Evolutionary conservation across 2,329 filamentous ascomycete genomes (phyloP), one percentile per base, ranked within the genome.

Genomic region (Magnaporthiopsis incrustans): DNA sequence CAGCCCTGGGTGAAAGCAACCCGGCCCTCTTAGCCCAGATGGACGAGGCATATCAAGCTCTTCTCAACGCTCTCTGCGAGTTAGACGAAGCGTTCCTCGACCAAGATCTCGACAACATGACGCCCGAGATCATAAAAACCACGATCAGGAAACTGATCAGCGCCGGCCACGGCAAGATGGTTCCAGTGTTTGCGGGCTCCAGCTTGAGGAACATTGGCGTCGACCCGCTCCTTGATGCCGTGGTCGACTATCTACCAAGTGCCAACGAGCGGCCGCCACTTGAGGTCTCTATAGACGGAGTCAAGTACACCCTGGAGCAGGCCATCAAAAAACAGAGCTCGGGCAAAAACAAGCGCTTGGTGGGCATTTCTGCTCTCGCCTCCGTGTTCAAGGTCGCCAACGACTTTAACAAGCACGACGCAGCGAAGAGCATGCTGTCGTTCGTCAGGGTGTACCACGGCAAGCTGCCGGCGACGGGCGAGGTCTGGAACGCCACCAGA

Each of bases 361-460:
- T 32, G 10, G 72, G 71, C 2, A 67, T 77, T 60, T 76, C 79
- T 11, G 78, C 82, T 7, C 77, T 86, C 3, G 83, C 86, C 32
- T 90, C 89, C 22, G 85, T 98, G 1, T 99, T 98, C 83, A 99
- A 99, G 76, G 95, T 98, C 7, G 92, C 95, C 67, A 89, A 94
- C 68, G 94, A 98, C 71, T 80, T 90, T 11, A 89, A 89, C n/a
- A 65, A 69, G 38, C 68, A 68, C 33, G 38, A 68, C 18, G 67
- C 66, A 53, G 60, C 64, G 67, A 88, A 92, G 64, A 95, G 95
- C 25, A 89, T 96, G 63, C 82, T 98, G 65, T 92, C 96, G 67
- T 98, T 96, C 72, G 89, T 98, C 12, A 87, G 95, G 57, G 91
- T 97, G 10, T 98, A 98, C 75, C 90, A 92, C 32, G 95, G 95